Conservation (phyloP, 345 rosid species). For the Leavenworthia alabamica region DNA sequence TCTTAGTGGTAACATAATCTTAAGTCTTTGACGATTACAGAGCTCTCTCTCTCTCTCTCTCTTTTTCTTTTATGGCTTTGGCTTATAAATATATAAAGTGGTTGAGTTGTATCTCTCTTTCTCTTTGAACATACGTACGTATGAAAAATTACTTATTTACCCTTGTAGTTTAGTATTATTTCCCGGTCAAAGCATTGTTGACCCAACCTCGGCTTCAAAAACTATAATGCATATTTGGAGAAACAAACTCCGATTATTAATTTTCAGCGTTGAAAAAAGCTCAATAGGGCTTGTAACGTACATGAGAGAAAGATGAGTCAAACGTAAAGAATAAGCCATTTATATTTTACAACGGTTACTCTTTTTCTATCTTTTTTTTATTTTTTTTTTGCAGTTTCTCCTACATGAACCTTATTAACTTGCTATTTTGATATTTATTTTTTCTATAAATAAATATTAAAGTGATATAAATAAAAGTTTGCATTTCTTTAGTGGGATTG, state of each 20-base stretch:
- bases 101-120: slow-evolving; percentile 35
- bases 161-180: slow-evolving; percentile 27
- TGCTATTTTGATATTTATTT: not conserved
- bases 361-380: not conserved
- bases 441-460: not conserved
- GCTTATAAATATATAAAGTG: slow-evolving; percentile 26
- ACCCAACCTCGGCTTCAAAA: slow-evolving; percentile 35
- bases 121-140: slow-evolving; percentile 16
- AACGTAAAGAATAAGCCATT: slow-evolving; percentile 18
- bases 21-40: slow-evolving; percentile 38
- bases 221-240: not conserved
- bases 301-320: slow-evolving; percentile 13
- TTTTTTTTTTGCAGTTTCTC: not conserved
- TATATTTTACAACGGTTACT: slow-evolving; percentile 20
- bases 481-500: too few species aligned
- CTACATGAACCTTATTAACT: not conserved
- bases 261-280: not conserved
- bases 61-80: not conserved
- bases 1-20: not conserved
- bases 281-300: not conserved
- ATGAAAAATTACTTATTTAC: slow-evolving; percentile 17
- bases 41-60: slow-evolving; percentile 19
- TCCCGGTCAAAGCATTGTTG: slow-evolving; percentile 50
- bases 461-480: too few species aligned
- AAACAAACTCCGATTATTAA: not conserved